These are phyloP conservation scores for Mycocentrospora acerina DNA, from an alignment of 2,329 filamentous ascomycete species.

Conservation along the genomic window DNA sequence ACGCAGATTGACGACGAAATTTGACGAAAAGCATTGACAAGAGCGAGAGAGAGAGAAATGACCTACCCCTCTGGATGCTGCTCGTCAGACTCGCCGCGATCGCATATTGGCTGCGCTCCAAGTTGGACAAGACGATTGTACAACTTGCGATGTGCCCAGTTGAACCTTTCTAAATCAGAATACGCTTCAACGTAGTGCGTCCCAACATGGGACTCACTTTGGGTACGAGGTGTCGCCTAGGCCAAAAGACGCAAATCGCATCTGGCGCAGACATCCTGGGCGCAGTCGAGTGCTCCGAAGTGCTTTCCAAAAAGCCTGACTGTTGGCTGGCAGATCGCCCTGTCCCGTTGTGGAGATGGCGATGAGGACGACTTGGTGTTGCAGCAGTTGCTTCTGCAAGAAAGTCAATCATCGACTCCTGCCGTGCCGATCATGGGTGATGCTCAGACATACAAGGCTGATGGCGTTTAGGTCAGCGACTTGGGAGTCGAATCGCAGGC, in stretches of 20 bases:
- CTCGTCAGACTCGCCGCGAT: conserved; percentile 85
- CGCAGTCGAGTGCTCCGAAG: conserved; percentile 78
- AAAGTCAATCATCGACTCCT: not conserved
- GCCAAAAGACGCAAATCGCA: conserved; percentile 84
- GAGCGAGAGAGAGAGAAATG: not conserved
- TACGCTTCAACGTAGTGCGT: not conserved
- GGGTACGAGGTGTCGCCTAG: conserved; percentile 93
- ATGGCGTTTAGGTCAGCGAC: conserved; percentile 77
- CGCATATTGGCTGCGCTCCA: conserved; percentile 74
- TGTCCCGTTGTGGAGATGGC: conserved; percentile 91
- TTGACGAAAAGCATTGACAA: conserved; percentile 22
- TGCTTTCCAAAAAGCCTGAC: conserved; percentile 78
- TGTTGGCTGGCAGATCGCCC: conserved; percentile 87
- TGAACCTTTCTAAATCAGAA: conserved; percentile 63
- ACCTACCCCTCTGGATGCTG: conserved; percentile 86
- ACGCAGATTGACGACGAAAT: not conserved
- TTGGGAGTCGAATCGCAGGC: conserved; percentile 74
- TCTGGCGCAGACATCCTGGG: conserved; percentile 64
- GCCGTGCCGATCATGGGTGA: too few relatives aligned
- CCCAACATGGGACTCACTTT: conserved; percentile 60
- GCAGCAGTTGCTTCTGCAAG: conserved; percentile 46
- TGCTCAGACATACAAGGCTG: conserved; percentile 64
- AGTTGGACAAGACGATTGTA: conserved; percentile 82
- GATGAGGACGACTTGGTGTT: conserved; percentile 67
- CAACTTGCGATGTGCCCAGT: conserved; percentile 88